Evolutionary conservation across 2,329 filamentous ascomycete species (phyloP), one percentile per base, ranked within the genome.

Genomic region (Epicoccum sorghinum): DNA sequence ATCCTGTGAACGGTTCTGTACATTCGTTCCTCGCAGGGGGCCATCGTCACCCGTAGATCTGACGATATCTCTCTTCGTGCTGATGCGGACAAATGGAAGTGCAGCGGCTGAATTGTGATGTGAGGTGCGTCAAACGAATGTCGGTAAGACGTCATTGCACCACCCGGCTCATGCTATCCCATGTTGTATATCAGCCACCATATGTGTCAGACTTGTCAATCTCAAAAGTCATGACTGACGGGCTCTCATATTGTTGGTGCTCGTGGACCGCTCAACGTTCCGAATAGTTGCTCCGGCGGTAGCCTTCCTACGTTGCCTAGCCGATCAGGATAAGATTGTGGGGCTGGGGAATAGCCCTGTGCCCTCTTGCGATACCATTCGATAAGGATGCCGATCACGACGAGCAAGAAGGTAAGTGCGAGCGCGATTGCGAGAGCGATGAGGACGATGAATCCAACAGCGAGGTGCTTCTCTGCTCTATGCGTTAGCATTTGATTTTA

Each of bases 391-490:
- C 91, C 91, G 18, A 84, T 83, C 44, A 90, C 82, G 47, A 96
- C 89, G 47, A 96, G 82, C 40, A 93, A 77, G 74, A 93, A 88
- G 66, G 91, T 90, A 56, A 93, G 78, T 25, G 81, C 89, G 1
- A 96, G 84, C 1, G 91, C 84, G 55, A 95, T 90, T 51, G 86
- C 91, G 32, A 96, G 84, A 18, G 86, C 87, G 60, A 96, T 93
- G 10, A 96, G 83, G 35, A 96, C 89, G 50, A 96, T 83, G 59
- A 91, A 89, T 41, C 89, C 91, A 39, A 90, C 78, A 9, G 89
- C 86, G 65, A 95, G 80, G 63, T 86, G 81, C 44, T 79, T 78
- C 57, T 76, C 82, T 83, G 54, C 37, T 23, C 4, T 7, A 6
- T 2, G 9, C 7, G 7, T 56, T 51, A 56, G 43, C 4, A 29